Percentiles rank a stretch among this genome's conserved stretches.
These are phyloP conservation scores for Populus hybrid DNA, from an alignment of 441 rosid species.

Conservation along the genomic window DNA sequence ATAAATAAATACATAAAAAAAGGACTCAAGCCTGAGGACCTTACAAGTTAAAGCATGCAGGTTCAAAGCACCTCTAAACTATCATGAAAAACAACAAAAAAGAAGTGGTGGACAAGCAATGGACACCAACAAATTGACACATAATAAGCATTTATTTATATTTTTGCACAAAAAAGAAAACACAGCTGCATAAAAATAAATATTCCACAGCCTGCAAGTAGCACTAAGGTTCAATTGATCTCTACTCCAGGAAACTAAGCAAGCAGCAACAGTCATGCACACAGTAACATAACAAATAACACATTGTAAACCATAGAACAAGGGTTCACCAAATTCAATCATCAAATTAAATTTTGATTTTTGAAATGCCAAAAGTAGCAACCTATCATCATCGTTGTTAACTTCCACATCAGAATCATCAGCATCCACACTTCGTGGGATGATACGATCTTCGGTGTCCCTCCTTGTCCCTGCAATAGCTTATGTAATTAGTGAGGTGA, in stretches of 20 bases:
- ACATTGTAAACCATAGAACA: background rate
- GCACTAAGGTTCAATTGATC: background rate
- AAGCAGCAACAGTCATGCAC: too few relatives aligned
- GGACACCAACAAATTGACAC: background rate
- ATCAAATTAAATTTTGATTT: background rate
- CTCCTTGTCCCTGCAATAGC: constrained; percentile 54
- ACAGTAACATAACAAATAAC: background rate
- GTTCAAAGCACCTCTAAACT: background rate
- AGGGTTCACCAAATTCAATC: too few relatives aligned
- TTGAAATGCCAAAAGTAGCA: constrained; percentile 11
- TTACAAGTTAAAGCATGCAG: background rate
- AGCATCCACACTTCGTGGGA: constrained; percentile 84
- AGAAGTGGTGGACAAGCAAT: background rate
- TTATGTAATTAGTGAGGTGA: constrained; percentile 16
- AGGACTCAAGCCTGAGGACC: background rate
- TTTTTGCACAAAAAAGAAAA: background rate
- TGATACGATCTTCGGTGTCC: constrained; percentile 72
- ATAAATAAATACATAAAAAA: background rate
- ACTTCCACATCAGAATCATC: constrained; percentile 96
- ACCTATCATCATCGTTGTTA: constrained; percentile 80
- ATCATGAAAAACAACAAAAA: background rate
- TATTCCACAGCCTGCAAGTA: background rate
- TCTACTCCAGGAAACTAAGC: background rate
- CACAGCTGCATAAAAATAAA: background rate
- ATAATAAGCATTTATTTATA: background rate